These are phyloP conservation scores for Ogataea trehalophila DNA, from an alignment of 805 yeast genomes.

Conservation along the genomic window DNA sequence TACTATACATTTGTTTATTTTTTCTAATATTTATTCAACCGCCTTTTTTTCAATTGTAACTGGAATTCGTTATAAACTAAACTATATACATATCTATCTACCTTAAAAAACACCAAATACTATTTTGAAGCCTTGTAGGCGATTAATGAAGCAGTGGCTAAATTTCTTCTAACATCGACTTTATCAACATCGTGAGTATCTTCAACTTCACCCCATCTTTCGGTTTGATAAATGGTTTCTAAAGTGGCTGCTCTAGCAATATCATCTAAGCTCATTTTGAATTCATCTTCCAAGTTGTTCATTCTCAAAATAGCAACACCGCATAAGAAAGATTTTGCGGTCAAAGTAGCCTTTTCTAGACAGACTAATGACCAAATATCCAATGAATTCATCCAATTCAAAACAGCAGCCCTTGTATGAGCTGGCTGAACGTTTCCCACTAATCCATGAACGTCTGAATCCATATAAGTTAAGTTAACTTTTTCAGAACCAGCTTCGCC, in stretches of 20 bases:
- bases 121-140: conserved; percentile 27
- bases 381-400: conserved; percentile 57
- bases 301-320: conserved; percentile 67
- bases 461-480: conserved; percentile 53
- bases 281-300: conserved; percentile 21
- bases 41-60: not conserved
- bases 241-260: conserved; percentile 72
- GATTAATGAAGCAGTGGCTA: conserved; percentile 71
- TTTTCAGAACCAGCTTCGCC: conserved; percentile 24
- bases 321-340: conserved; percentile 80
- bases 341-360: conserved; percentile 81
- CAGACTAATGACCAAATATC: conserved; percentile 79
- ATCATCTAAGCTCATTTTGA: conserved; percentile 52
- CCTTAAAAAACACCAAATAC: not conserved
- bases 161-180: conserved; percentile 78
- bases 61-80: no score
- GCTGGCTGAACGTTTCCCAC: conserved; percentile 72
- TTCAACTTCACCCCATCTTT: conserved; percentile 97
- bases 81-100: no score
- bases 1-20: no score
- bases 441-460: conserved; percentile 76
- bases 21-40: not conserved
- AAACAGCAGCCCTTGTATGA: conserved; percentile 56
- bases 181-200: conserved; percentile 98
- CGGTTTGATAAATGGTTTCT: conserved; percentile 81